Base-by-base conservation (phyloP, 2,329 filamentous ascomycete species). In the Orbilia javanica region DNA sequence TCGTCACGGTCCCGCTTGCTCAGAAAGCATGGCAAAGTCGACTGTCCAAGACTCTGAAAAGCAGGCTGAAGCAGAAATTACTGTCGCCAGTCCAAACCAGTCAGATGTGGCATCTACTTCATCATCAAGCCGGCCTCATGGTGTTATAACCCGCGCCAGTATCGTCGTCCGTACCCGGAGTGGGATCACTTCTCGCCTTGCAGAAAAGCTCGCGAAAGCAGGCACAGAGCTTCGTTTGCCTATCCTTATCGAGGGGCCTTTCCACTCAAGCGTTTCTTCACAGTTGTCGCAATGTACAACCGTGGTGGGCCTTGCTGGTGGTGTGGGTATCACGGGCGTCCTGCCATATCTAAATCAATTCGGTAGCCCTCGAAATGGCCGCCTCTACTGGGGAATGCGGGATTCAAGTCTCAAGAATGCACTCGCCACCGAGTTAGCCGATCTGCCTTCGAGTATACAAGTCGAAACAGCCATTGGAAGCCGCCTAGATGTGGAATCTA, bases 311-410 rank as follows among this genome's bases (percentile, higher is more conserved):
- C 81, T 84, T 8, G 83, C 83, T 0, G 83, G 84, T 11, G 83
- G 83, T 4, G 82, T 84, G 0, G 83, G 83, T 18, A 81, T 84
- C 10, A 83, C 82, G 1, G 82, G 82, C 5, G 78, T 83, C 13
- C 72, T 84, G 13, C 82, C 83, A 31, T 46, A 65, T 48, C 39
- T 73, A 5, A 60, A 53, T 13, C 18, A 63, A 13, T 73, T 66
- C 29, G 31, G 44, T 18, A 42, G 22, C 34, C 69, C 69, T n/a
- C 69, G 69, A 6, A 48, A 73, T 15, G 69, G 60, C 22, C 48
- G 69, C 20, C 27, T 73, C 4, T 73, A 66, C 39, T 73, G 69
- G 69, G 27, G 69, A 22, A 50, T 73, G 48, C 57, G 62, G 18
- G 20, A 46, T 31, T 18, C 69, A 20, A 20, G 36, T 31, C 50